Base-by-base conservation (phyloP, 352 stramenopile species). In the Phytophthora cactorum region DNA sequence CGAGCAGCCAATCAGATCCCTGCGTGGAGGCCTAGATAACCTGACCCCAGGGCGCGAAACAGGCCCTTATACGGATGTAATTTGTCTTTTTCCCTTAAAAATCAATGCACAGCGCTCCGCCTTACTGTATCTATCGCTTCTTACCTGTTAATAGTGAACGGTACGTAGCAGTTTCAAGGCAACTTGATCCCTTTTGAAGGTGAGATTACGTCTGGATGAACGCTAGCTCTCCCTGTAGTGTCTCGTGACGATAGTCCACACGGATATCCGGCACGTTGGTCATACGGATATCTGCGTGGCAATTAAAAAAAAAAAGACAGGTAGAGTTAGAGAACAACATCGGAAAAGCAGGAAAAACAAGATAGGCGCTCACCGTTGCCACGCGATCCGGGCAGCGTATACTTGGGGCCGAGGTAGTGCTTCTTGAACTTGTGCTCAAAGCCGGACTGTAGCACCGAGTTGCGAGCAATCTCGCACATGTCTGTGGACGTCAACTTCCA, bases 381-480 rank as follows among this genome's bases (percentile, higher is more conserved):
- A 9, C 85, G 75, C 4, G 87, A 82, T 9, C 85, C 84, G 11
- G 82, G 77, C 6, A 91, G 59, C 25, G 77, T 76, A 71, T 98
- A 99, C 70, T 97, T 86, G 45, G 90, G 88, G 22, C 98, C 97
- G 32, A 99, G 79, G 75, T 97, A 99, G 78, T 99, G 93, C 61
- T 95, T 68, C 85, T 99, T 99, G 73, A 99, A 98, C 39, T 97
- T 84, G 68, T 98, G 86, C 72, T 99, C 97, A 72, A 99, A 99
- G 34, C 97, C 98, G 12, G 89, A 98, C 81, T 99, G 97, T 36
- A 99, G 82, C 44, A 99, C 97, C n/a, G 89, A 98, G 72, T 99
- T 99, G 41, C 97, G 87, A 25, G 97, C 97, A 66, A 99, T 98
- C 81, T 99, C 98, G 76, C 96, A 99, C 60, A 99, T 97, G 64